phyloP scores from a whole-genome alignment of 139 green algal species.

The Ettlia oleoabundans region DNA sequence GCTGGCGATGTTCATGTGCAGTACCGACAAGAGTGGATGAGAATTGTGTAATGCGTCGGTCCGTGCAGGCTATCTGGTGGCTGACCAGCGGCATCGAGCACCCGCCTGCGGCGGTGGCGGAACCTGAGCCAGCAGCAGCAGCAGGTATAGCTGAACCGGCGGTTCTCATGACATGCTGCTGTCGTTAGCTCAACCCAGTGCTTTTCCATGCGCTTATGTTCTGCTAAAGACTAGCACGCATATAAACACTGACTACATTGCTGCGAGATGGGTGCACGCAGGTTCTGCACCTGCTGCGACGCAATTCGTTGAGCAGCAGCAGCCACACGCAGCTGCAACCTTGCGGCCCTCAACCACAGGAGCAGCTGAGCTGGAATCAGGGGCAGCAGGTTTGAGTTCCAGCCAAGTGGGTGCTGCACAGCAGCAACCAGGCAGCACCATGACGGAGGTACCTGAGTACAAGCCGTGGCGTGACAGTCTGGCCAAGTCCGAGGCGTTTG shows the following conservation, averaged over 20 bases:
- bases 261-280: too few species aligned
- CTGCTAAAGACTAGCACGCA: too few species aligned
- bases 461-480: slow-evolving; percentile 24
- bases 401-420: background rate
- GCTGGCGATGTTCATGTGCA: too few species aligned
- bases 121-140: background rate
- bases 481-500: slow-evolving; percentile 65
- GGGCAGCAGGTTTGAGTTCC: background rate
- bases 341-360: too few species aligned
- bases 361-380: background rate
- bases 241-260: too few species aligned
- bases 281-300: too few species aligned
- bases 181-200: too few species aligned
- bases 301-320: too few species aligned
- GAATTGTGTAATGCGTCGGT: too few species aligned
- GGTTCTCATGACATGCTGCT: too few species aligned
- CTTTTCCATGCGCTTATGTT: too few species aligned
- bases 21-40: too few species aligned
- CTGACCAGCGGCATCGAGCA: slow-evolving; percentile 10
- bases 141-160: background rate
- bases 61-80: slow-evolving; percentile 28
- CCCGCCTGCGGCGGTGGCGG: background rate
- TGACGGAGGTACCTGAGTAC: slow-evolving; percentile 7
- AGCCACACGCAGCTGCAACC: background rate
- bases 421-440: background rate